A percentile compares a stretch with the other conserved stretches of the same genome.
Conservation (phyloP, 148 eudicot species). For the Camellia granthamiana region DNA sequence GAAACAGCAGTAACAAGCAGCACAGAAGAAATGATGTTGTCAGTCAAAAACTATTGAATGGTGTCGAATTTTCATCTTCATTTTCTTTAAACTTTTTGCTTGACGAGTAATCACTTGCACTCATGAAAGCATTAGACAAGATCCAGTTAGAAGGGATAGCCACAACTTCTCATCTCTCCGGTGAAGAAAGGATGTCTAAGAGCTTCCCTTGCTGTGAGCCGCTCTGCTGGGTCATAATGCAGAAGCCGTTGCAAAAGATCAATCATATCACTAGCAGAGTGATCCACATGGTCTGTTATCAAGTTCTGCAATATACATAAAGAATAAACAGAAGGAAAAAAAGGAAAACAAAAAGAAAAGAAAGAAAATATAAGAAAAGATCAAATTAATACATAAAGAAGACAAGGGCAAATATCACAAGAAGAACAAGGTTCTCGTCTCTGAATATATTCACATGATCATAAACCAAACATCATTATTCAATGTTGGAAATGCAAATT, state of each 20-base stretch:
- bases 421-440: not conserved
- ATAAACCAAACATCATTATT: not conserved
- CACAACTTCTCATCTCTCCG: conserved; percentile 43
- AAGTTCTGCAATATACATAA: conserved; percentile 34
- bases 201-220: conserved; percentile 56
- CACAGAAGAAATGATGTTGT: not conserved
- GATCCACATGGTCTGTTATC: conserved; percentile 60
- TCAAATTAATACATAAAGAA: not conserved
- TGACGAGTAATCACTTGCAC: not conserved
- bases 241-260: conserved; percentile 61
- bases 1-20: not conserved
- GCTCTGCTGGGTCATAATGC: conserved; percentile 43
- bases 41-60: not conserved
- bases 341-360: too few relatives aligned
- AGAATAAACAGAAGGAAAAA: too few relatives aligned
- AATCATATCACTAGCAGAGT: conserved; percentile 55
- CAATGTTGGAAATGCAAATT: not conserved
- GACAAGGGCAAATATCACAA: not conserved
- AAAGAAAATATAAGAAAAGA: too few relatives aligned
- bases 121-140: not conserved
- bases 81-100: conserved; percentile 2
- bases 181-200: conserved; percentile 51
- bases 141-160: conserved; percentile 34
- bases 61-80: not conserved
- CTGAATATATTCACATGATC: not conserved